Evolutionary conservation across 75 land plant species (phyloP), one percentile per base, ranked within the genome.

Genomic region (Adiantum capillusveneris): DNA sequence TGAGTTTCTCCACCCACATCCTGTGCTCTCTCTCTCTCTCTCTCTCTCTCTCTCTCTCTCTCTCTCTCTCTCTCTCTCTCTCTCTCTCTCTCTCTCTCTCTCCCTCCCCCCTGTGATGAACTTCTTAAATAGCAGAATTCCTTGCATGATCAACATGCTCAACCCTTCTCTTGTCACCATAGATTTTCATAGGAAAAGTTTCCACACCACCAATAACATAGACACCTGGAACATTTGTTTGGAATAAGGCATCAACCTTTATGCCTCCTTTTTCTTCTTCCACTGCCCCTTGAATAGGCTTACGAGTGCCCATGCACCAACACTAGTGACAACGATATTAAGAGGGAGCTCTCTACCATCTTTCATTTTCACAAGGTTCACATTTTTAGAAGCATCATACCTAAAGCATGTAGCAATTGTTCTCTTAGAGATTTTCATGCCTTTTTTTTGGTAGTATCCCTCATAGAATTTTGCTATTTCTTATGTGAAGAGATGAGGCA

Each of bases 391-490:
- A 25, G 62, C 74, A 73, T 93, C 69, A 17, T 80, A 55, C 36
- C 59, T 82, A 66, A 93, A 93, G 21, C 90, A 90, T 54, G 85
- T 74, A 25, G 89, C 98, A 36, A 81, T 79, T 7, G 98, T 93
- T 29, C 98, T 96, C 71, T 93, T 93, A n/a, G 81, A 62, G 19
- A 93, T 89, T 41, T 70, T 79, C 20, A 93, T 70, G 25, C 90
- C 87, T 60, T 93, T 93, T 1, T 71, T 79, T 44, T 66, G 70
- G 66, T 93, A 93, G 43, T 85, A 89, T 56, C 87, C 87, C 79
- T 93, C 98, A 73, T 93, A 93, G 60, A 93, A 89, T n/a, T 84
- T 64, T 68, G 98, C 90, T 63, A 93, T 83, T 7, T 62, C 98
- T 42, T 87, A 58, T 53, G 90, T 89, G 53, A 93, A 93, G 41